Conservation (phyloP, 169 alveolate species). For the Eimeria tenella region DNA sequence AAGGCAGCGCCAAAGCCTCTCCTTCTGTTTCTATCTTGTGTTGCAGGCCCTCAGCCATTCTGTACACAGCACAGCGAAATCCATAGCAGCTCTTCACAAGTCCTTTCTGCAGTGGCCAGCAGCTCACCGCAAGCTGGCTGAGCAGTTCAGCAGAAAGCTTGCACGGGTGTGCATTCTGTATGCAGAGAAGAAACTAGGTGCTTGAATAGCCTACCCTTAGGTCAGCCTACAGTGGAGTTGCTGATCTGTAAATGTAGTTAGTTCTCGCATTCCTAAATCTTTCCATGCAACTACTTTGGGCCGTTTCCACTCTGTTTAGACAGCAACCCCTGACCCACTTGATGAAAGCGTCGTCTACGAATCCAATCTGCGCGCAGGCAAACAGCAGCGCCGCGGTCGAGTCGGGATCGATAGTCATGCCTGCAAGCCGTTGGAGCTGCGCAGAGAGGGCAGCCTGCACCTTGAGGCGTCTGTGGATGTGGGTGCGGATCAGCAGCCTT, state of each 20-base stretch:
- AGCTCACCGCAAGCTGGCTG: too few relatives aligned
- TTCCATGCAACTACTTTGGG: too few relatives aligned
- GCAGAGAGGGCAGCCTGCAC: slow-evolving; percentile 64
- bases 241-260: too few relatives aligned
- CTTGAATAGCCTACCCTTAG: too few relatives aligned
- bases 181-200: neutral
- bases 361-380: slow-evolving; percentile 76
- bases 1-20: slow-evolving; percentile 36
- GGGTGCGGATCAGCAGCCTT: slow-evolving; percentile 70
- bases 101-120: too few relatives aligned
- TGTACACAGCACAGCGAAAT: neutral
- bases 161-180: neutral
- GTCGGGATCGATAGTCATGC: slow-evolving; percentile 25
- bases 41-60: slow-evolving; percentile 67
- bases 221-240: too few relatives aligned
- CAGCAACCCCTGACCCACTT: neutral
- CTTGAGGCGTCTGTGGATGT: slow-evolving; percentile 70
- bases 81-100: too few relatives aligned
- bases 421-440: slow-evolving; percentile 62
- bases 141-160: neutral
- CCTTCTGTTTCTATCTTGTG: slow-evolving; percentile 69
- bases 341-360: slow-evolving; percentile 53
- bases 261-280: too few relatives aligned
- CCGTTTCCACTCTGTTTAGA: too few relatives aligned
- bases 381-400: slow-evolving; percentile 47